Conservation (phyloP, 805 yeast genomes). For the Torulaspora franciscae region DNA sequence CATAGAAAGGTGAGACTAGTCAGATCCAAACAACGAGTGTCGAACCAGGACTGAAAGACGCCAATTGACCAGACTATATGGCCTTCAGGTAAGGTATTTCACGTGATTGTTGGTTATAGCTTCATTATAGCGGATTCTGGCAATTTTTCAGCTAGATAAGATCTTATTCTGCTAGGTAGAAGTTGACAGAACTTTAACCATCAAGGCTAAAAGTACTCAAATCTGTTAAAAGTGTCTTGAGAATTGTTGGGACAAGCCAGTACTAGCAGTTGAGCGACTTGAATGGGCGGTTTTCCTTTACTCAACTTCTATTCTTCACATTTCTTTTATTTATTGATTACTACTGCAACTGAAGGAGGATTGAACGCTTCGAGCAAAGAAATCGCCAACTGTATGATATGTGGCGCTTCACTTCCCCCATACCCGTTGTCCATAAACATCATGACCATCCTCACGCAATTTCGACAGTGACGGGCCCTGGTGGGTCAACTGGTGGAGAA, state of each 20-base stretch:
- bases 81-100: neutral
- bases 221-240: neutral
- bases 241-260: neutral
- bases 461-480: conserved; percentile 2
- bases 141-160: neutral
- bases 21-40: neutral
- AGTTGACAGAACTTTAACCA: neutral
- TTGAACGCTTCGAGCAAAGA: neutral
- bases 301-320: neutral
- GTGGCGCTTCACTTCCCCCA: conserved; percentile 24
- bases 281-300: conserved; percentile 2
- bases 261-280: conserved; percentile 1
- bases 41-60: neutral
- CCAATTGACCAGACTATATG: neutral
- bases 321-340: conserved; percentile 1
- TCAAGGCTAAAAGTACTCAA: neutral
- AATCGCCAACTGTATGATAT: conserved; percentile 9
- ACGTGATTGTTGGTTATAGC: conserved; percentile 1
- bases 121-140: neutral
- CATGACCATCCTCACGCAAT: conserved; percentile 7
- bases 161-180: neutral
- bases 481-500: conserved; percentile 12
- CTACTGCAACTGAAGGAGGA: neutral
- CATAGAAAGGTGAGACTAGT: neutral
- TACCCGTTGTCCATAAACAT: conserved; percentile 21